Conservation (phyloP, 305 asterid genomes). For the Fraxinus velutina region DNA sequence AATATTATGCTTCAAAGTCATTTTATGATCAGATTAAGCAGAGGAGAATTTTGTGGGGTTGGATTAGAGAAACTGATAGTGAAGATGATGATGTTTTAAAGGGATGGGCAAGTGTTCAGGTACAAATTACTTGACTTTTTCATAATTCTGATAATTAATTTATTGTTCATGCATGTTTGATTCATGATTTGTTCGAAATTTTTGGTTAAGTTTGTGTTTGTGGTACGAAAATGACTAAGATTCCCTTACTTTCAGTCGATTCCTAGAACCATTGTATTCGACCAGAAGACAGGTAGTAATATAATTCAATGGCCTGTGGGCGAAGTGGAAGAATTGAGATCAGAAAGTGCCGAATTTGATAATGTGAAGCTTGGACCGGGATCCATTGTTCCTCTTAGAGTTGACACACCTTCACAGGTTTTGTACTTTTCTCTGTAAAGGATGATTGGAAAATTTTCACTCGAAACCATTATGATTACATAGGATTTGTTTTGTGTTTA, state of each 20-base stretch:
- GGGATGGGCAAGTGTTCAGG: constrained; percentile 84
- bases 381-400: constrained; percentile 44
- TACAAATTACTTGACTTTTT: constrained; percentile 7
- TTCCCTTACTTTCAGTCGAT: constrained; percentile 35
- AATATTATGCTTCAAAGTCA: constrained; percentile 78
- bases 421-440: neutral
- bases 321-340: constrained; percentile 67
- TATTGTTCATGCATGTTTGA: neutral
- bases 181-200: neutral
- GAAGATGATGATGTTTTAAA: constrained; percentile 56
- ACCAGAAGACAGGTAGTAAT: constrained; percentile 49
- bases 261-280: constrained; percentile 64
- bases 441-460: neutral
- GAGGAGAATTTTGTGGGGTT: constrained; percentile 81
- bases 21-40: constrained; percentile 59
- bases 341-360: constrained; percentile 28
- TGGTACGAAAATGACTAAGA: neutral
- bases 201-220: neutral
- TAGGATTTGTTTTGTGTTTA: neutral
- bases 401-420: constrained; percentile 61
- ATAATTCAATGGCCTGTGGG: constrained; percentile 82
- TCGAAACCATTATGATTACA: neutral
- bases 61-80: constrained; percentile 75
- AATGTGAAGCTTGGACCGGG: constrained; percentile 56
- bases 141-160: neutral